Evolutionary conservation across 2,329 filamentous ascomycete species (phyloP), one percentile per base, ranked within the genome.

Genomic region (Pseudopyrenochaeta lycopersici): DNA sequence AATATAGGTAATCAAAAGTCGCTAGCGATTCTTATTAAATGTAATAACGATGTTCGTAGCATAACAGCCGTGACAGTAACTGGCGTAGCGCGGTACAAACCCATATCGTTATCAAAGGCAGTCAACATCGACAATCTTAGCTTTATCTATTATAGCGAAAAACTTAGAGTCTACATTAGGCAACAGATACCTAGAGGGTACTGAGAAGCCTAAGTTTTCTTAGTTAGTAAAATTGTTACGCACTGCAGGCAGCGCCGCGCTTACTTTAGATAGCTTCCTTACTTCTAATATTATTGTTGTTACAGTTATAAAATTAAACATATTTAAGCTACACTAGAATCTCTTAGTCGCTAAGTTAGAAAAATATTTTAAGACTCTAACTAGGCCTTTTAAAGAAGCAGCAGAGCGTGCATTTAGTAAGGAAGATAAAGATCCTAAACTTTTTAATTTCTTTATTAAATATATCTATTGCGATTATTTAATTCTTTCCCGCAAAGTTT

Each of bases 401-500:
- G 46, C 52, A 18, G 42, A 53, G 18, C 38, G 46, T 4, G 44
- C 42, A 27, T 27, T 27, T 9, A 27, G 23, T 5, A 9, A 27
- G 23, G 23, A 27, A 27, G 63, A 66, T 12, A 54, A 64, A 42
- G 61, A 67, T 43, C 57, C 59, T 3, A 36, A 57, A 4, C 54
- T 62, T 29, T 66, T 66, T 36, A 52, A 55, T 21, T 64, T 52
- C 35, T 67, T 63, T 29, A 55, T 59, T 10, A 57, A 66, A 45
- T 67, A 67, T 40, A 46, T 67, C 30, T 67, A 67, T 42, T 58
- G 59, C 35, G 52, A 66, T 33, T 21, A 33, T 7, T 63, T 54
- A 15, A 54, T 60, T 14, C 23, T 59, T 33, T 60, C 53, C 10
- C 36, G 52, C 30, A 27, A 47, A 27, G 23, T 27, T 27, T 9